These are phyloP conservation scores for Kazachstania sp. DNA, from an alignment of 1,139 yeast genomes.

Conservation along the genomic window DNA sequence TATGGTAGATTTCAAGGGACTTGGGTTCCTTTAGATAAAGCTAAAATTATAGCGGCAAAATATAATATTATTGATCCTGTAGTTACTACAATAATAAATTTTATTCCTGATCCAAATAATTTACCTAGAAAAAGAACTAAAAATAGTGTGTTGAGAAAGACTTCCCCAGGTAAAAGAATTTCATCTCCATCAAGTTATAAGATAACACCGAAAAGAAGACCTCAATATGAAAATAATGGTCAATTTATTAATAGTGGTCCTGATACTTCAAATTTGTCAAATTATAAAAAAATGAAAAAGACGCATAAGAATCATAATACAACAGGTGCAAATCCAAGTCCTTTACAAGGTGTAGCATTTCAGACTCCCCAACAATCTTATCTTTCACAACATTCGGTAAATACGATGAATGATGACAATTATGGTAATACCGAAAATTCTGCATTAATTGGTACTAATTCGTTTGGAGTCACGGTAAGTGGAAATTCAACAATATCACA, in stretches of 20 bases:
- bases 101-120: constrained; percentile 42
- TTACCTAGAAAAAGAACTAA: constrained; percentile 45
- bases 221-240: constrained; percentile 3
- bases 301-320: not conserved
- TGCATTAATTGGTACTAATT: constrained; percentile 1
- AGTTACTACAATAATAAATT: constrained; percentile 45
- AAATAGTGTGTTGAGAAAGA: constrained; percentile 27
- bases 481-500: constrained; percentile 12
- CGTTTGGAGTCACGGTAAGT: constrained; percentile 8
- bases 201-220: constrained; percentile 29
- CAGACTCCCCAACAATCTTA: constrained; percentile 28
- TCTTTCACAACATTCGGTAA: constrained; percentile 5
- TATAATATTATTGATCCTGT: constrained; percentile 48
- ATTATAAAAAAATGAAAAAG: constrained; percentile 1
- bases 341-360: constrained; percentile 28
- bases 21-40: constrained; percentile 66
- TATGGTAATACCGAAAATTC: not conserved
- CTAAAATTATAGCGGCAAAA: constrained; percentile 44
- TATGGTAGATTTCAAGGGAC: constrained; percentile 93
- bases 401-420: not conserved
- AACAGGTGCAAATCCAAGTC: constrained; percentile 26
- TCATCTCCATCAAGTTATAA: constrained; percentile 29
- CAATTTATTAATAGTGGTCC: not conserved
- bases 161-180: constrained; percentile 28
- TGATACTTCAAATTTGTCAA: not conserved